Base-by-base conservation (phyloP, 805 yeast species). In the Hanseniaspora lachancei region DNA sequence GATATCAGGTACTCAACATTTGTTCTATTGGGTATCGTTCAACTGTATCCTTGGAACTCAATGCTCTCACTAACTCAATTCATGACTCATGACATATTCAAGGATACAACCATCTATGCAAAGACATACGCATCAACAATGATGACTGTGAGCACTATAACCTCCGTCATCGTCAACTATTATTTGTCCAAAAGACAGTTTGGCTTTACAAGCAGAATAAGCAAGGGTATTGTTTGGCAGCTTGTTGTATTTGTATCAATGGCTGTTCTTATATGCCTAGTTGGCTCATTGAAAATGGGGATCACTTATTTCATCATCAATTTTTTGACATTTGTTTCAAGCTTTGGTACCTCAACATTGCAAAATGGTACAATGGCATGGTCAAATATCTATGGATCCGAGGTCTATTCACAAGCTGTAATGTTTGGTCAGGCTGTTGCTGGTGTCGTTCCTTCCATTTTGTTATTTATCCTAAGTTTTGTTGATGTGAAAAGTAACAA, bases 21-120 rank as follows among this genome's bases (percentile, higher is more conserved):
- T 63, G 69, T 80, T 24, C 61, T 78, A 13, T 75, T 86, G 8
- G 97, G 97, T 0, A 74, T 87, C 15, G 84, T 95, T 1, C 73
- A 84, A 21, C 73, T 91, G 21, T 91, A 97, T 97, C 97, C 97
- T 0, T 91, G 97, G 96, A 93, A 91, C 72, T 81, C 93, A 61
- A 83, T 89, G 60, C 69, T 93, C 10, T 80, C 95, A 1, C 96
- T 96, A 0, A 78, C 95, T 0, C 84, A 84, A 9, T 89, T 87
- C 68, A 87, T 88, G 63, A 77, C 57, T 76, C 78, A 60, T 66
- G 89, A 61, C 79, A 61, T 68, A 13, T 67, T 91, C 59, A 69
- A 68, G 20, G 71, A 66, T n/a, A 68, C 76, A 2, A 77, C 83
- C 1, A 50, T 68, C 1, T 68, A 82, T 62, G 75, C 84, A 12